Evolutionary conservation across 2,329 filamentous ascomycete species (phyloP).

Genomic region (Penicillium sp.): DNA sequence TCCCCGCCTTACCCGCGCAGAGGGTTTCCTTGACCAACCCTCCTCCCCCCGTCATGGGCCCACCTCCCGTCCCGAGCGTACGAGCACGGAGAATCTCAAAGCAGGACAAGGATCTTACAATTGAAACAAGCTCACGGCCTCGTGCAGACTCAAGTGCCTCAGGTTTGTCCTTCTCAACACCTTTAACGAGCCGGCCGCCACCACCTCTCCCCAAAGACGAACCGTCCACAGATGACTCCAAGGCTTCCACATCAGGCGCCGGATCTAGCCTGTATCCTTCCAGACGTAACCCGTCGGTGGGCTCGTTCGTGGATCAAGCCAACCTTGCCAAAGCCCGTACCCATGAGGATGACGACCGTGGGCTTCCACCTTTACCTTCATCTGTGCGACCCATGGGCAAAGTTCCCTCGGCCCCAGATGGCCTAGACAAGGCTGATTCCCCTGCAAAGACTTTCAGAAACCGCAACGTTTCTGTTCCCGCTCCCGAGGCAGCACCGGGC

Average conservation of each 20-base stretch:
- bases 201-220: conserved; percentile 31
- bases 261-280: conserved; percentile 23
- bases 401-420: conserved; percentile 38
- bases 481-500: conserved; percentile 56
- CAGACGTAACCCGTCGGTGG: conserved; percentile 31
- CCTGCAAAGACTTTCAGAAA: conserved; percentile 66
- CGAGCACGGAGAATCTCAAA: conserved; percentile 74
- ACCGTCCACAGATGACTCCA: conserved; percentile 13
- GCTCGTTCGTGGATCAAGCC: conserved; percentile 37
- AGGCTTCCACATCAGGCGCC: conserved; percentile 12
- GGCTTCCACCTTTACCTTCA: conserved; percentile 30
- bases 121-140: conserved; percentile 61
- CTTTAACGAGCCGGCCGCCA: conserved; percentile 21
- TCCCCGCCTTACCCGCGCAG: conserved; percentile 19
- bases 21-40: conserved; percentile 16
- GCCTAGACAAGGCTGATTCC: conserved; percentile 63
- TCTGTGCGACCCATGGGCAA: conserved; percentile 36
- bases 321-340: conserved; percentile 42
- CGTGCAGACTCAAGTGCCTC: conserved; percentile 22
- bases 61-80: conserved; percentile 49
- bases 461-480: conserved; percentile 65
- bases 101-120: conserved; percentile 80
- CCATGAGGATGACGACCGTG: conserved; percentile 40
- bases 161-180: conserved; percentile 25
- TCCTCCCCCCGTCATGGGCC: conserved; percentile 17